phyloP scores from a whole-genome alignment of 371 early-diverging fungal species.

The Coemansia sp. region DNA sequence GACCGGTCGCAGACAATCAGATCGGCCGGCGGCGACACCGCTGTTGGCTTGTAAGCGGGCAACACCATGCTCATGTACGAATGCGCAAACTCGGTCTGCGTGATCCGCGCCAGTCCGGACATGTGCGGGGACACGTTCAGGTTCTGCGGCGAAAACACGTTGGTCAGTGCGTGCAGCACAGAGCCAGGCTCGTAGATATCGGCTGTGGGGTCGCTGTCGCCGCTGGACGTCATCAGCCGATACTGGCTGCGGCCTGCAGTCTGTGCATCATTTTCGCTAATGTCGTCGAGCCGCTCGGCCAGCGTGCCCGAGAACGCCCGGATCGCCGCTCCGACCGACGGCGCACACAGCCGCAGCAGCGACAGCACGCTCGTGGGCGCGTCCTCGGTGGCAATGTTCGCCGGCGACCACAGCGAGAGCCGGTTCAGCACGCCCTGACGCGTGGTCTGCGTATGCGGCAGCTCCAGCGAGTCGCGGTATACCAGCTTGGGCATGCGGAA shows the following conservation, averaged over 20 bases:
- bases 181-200: conserved; percentile 22
- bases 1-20: conserved; percentile 63
- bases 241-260: conserved; percentile 16
- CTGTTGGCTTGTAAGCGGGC: conserved; percentile 56
- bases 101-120: conserved; percentile 27
- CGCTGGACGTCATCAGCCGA: conserved; percentile 2
- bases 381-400: conserved; percentile 50
- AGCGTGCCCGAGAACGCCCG: conserved; percentile 56
- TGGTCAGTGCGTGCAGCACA: conserved; percentile 36
- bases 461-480: conserved; percentile 66
- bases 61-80: conserved; percentile 34
- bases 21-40: conserved; percentile 67
- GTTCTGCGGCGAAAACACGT: conserved; percentile 39
- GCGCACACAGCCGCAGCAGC: conserved; percentile 64
- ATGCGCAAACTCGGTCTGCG: conserved; percentile 28
- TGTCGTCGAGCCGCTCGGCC: conserved; percentile 55
- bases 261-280: conserved; percentile 6
- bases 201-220: background rate
- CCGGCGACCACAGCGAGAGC: conserved; percentile 60
- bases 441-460: conserved; percentile 54
- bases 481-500: conserved; percentile 67
- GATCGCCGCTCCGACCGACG: conserved; percentile 57
- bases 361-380: conserved; percentile 51
- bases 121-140: conserved; percentile 32
- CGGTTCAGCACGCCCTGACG: conserved; percentile 50